A percentile compares a stretch with the other conserved stretches of the same genome.
Evolutionary conservation across 2,329 filamentous ascomycete genomes (phyloP).

Genomic region (Neofusicoccum ribis): DNA sequence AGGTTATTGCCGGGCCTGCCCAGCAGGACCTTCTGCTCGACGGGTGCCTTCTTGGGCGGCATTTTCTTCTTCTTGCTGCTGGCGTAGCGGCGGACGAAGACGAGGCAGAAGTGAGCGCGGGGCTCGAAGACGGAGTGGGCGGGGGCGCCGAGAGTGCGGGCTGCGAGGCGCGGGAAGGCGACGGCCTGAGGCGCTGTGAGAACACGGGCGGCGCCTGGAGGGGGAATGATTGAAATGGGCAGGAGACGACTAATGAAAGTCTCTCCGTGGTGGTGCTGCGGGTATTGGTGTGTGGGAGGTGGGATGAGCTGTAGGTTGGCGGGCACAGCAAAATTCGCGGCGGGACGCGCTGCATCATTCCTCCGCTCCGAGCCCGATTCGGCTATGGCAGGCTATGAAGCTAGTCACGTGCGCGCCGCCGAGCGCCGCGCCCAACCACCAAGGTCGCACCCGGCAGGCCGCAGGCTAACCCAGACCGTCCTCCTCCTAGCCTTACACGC

Average conservation of each 20-base stretch:
- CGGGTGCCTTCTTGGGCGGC: conserved; percentile 89
- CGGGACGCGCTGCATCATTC: conserved; percentile 1
- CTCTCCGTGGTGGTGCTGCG: conserved; percentile 6
- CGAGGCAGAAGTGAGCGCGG: conserved; percentile 40
- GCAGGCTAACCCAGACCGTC: conserved; percentile 15
- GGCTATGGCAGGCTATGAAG: background rate
- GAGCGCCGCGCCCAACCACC: conserved; percentile 16
- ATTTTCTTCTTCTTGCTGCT: conserved; percentile 66
- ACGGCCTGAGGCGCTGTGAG: conserved; percentile 45
- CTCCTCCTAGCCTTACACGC: conserved; percentile 8
- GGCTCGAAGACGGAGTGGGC: conserved; percentile 27
- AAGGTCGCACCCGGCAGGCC: conserved; percentile 4
- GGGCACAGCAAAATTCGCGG: conserved; percentile 15
- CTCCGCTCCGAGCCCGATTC: conserved; percentile 11
- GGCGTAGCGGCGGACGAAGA: conserved; percentile 56
- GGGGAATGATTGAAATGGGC: conserved; percentile 20
- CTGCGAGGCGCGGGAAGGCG: conserved; percentile 52
- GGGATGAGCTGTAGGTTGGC: conserved; percentile 3
- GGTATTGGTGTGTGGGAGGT: conserved; percentile 1
- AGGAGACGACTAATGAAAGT: conserved; percentile 31
- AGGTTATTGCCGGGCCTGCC: conserved; percentile 96
- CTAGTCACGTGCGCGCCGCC: background rate
- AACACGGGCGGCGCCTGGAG: conserved; percentile 49
- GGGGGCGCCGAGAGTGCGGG: conserved; percentile 47
- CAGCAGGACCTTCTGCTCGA: conserved; percentile 94